Base-by-base conservation (phyloP, 176 grass and related monocot species). In the Chloris gayana region DNA sequence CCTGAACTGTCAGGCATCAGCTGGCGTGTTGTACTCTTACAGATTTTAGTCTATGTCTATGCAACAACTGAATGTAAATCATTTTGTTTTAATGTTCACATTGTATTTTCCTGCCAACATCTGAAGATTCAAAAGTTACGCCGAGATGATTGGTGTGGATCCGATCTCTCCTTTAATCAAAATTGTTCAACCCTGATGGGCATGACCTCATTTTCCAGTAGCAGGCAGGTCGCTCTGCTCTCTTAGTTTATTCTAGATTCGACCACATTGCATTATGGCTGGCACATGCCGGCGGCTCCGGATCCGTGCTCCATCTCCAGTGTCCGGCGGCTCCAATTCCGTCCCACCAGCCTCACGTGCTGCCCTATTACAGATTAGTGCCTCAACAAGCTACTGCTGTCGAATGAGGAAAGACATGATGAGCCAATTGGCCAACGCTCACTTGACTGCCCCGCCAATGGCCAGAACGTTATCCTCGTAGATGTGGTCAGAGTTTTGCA, bases 401-500 rank as follows among this genome's bases (percentile, higher is more conserved):
- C 14, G 9, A 12, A 38, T 10, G 37, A 64, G 58, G 22, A 66
- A 77, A 24, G 60, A 38, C 58, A 27, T 59, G 24, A 59, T 1
- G 57, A 27, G n/a, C 2, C 54, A 25, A 76, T 13, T 59, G 74
- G 29, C 62, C 57, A 19, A 42, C 14, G 30, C 71, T 15, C 54
- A 12, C 54, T 58, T 10, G 8, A 58, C 7, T 58, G 35, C 64
- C 24, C 21, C 6, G 21, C 42, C 85, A 72, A 14, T 57, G 54
- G 56, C 58, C 58, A 21, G 74, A 74, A 85, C 77, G 77, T 89
- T 89, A 89, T 89, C 87, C 45, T 89, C 56, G 32, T 7, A 64
- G 60, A 41, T 79, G 69, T 88, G 87, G 83, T 22, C 77, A 80
- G 53, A 41, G 76, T 79, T 69, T 1, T 34, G 80, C 74, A 74